Percentiles rank a stretch among this genome's conserved stretches.
Evolutionary conservation across 805 yeast genomes (phyloP).

Genomic region (Starmerella stellata): DNA sequence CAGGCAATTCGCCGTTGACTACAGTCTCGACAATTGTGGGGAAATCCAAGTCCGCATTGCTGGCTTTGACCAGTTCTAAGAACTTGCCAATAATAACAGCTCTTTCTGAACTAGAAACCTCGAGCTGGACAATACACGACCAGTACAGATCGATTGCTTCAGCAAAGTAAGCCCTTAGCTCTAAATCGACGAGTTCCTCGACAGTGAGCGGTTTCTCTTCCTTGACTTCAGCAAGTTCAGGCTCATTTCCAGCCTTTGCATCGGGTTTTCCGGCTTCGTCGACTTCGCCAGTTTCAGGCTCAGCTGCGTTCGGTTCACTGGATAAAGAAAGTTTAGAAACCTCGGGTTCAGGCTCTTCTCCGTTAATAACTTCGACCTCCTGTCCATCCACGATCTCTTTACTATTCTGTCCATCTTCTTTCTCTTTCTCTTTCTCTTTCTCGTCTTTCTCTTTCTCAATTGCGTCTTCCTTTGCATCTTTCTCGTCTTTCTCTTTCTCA

Average conservation of each 20-base stretch:
- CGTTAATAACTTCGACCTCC: too few species aligned
- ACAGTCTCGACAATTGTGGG: conserved; percentile 2
- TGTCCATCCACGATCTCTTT: neutral
- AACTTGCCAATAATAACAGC: conserved; percentile 5
- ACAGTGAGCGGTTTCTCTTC: conserved; percentile 1
- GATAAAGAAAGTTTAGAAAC: too few species aligned
- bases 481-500: neutral
- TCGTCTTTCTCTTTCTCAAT: neutral
- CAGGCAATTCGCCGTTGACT: neutral
- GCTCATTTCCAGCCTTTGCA: too few species aligned
- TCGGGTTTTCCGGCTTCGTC: too few species aligned
- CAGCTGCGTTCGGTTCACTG: too few species aligned
- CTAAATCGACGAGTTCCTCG: neutral
- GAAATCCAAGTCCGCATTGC: conserved; percentile 2
- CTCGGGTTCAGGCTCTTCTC: too few species aligned
- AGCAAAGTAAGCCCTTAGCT: neutral
- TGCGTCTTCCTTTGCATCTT: neutral
- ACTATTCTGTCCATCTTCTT: neutral
- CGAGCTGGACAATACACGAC: conserved; percentile 2
- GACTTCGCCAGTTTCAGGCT: too few species aligned
- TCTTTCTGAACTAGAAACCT: conserved; percentile 2
- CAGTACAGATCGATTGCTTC: conserved; percentile 5
- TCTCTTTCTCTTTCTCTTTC: neutral
- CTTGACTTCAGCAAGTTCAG: too few species aligned
- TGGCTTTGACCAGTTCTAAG: conserved; percentile 2